phyloP scores from a whole-genome alignment of 2,329 filamentous ascomycete species.

The Hansfordia pulvinata region DNA sequence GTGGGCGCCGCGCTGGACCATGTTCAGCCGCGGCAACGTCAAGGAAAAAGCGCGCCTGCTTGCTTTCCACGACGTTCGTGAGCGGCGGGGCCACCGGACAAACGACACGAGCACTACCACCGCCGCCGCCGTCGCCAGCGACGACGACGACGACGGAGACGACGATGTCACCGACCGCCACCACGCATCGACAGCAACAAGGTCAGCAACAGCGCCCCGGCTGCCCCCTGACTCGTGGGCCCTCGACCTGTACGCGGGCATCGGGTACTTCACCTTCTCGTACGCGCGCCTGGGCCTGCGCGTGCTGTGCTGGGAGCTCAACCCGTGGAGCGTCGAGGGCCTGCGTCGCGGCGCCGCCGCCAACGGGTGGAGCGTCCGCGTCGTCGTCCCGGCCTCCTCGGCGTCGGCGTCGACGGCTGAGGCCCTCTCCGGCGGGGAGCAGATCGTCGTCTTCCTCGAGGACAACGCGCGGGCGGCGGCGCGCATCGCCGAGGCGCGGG shows the following conservation, averaged over 20 bases:
- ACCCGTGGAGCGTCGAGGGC: constrained; percentile 77
- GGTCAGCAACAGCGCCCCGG: too few relatives aligned
- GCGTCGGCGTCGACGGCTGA: constrained; percentile 17
- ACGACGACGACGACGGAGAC: constrained; percentile 4
- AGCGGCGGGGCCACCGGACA: constrained; percentile 24
- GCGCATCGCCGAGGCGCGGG: constrained; percentile 23
- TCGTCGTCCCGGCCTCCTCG: constrained; percentile 31
- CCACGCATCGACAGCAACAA: too few relatives aligned
- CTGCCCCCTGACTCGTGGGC: constrained; percentile 32
- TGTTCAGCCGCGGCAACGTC: constrained; percentile 88
- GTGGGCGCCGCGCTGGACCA: constrained; percentile 83
- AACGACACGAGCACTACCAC: neutral
- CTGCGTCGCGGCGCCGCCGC: constrained; percentile 58
- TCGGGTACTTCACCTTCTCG: constrained; percentile 85
- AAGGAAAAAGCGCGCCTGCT: constrained; percentile 75
- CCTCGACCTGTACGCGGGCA: constrained; percentile 81
- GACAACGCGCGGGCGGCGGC: constrained; percentile 43
- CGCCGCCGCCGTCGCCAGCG: constrained; percentile 3
- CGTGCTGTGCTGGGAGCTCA: constrained; percentile 82
- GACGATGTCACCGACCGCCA: too few relatives aligned
- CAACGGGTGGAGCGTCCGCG: constrained; percentile 51
- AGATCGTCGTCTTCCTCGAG: constrained; percentile 56
- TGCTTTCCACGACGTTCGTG: constrained; percentile 23
- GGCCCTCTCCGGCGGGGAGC: constrained; percentile 29
- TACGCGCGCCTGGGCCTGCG: constrained; percentile 60